Conservation (phyloP, 2,329 filamentous ascomycete species). For the Fusarium fracticaudum region DNA sequence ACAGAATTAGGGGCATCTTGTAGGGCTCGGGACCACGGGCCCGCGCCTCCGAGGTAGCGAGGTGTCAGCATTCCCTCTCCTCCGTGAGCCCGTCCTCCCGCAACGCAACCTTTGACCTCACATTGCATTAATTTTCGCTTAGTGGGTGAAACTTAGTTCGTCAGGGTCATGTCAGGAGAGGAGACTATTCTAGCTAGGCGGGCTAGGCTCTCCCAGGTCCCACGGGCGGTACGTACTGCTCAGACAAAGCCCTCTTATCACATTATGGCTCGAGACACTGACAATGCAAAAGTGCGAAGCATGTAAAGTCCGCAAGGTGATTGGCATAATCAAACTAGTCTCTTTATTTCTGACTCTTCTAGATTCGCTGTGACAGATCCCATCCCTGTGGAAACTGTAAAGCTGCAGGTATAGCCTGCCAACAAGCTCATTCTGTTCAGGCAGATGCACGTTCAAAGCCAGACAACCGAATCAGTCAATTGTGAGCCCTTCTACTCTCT, state of each 20-base stretch:
- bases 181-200: slow-evolving; percentile 27
- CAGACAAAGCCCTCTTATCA: neutral
- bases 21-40: neutral
- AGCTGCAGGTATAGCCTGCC: slow-evolving; percentile 24
- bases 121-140: neutral
- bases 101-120: neutral
- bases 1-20: neutral
- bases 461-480: slow-evolving; percentile 21
- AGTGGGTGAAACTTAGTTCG: neutral
- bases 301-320: slow-evolving; percentile 31
- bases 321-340: accelerated
- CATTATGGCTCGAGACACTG: neutral
- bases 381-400: slow-evolving; percentile 27
- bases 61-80: slow-evolving; percentile 5
- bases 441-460: slow-evolving; percentile 13
- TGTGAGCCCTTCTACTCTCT: neutral
- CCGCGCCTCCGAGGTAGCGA: slow-evolving; percentile 28
- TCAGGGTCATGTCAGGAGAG: slow-evolving; percentile 16
- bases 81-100: slow-evolving; percentile 4
- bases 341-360: neutral
- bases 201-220: slow-evolving; percentile 20
- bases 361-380: slow-evolving; percentile 30
- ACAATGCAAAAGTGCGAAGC: slow-evolving; percentile 24
- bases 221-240: slow-evolving; percentile 24
- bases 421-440: slow-evolving; percentile 12